phyloP scores from a whole-genome alignment of 2,329 filamentous ascomycete species.

The Xylariaceae sp. region DNA sequence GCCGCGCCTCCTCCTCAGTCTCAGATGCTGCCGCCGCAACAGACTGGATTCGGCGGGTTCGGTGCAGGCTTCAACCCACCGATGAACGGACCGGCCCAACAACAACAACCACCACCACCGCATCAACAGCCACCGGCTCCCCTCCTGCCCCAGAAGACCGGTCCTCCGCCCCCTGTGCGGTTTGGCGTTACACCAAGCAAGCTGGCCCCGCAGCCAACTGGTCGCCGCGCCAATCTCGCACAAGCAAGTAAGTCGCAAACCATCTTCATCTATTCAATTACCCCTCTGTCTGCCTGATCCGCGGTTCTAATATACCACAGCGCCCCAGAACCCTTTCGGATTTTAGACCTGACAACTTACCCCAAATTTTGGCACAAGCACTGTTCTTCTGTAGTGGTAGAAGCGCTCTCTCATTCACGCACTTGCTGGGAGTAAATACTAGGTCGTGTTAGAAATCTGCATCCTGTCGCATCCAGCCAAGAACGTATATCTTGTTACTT shows the following conservation, averaged over 20 bases:
- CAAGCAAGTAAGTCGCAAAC: constrained; percentile 79
- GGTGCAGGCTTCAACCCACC: constrained; percentile 39
- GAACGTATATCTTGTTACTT: too few species aligned
- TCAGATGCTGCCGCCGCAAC: constrained; percentile 43
- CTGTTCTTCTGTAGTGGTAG: constrained; percentile 5
- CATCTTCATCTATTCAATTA: not conserved
- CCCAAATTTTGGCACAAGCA: not conserved
- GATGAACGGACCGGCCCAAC: constrained; percentile 49
- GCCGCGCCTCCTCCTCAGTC: constrained; percentile 38
- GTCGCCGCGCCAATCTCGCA: constrained; percentile 80
- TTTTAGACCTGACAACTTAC: constrained; percentile 32
- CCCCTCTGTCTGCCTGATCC: not conserved
- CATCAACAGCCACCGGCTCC: constrained; percentile 64
- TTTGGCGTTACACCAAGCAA: constrained; percentile 83
- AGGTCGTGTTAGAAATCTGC: too few species aligned
- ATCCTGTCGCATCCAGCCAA: too few species aligned
- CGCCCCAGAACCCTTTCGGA: constrained; percentile 50
- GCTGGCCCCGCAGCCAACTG: constrained; percentile 79
- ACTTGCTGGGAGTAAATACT: too few species aligned
- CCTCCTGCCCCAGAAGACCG: constrained; percentile 72
- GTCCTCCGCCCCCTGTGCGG: constrained; percentile 78
- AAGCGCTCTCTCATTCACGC: too few species aligned
- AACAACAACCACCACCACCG: constrained; percentile 57
- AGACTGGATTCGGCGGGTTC: constrained; percentile 45
- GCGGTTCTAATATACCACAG: constrained; percentile 30